These are phyloP conservation scores for Heterobasidion occidentale DNA, from an alignment of 1,284 basidiomycete genomes.

Conservation along the genomic window DNA sequence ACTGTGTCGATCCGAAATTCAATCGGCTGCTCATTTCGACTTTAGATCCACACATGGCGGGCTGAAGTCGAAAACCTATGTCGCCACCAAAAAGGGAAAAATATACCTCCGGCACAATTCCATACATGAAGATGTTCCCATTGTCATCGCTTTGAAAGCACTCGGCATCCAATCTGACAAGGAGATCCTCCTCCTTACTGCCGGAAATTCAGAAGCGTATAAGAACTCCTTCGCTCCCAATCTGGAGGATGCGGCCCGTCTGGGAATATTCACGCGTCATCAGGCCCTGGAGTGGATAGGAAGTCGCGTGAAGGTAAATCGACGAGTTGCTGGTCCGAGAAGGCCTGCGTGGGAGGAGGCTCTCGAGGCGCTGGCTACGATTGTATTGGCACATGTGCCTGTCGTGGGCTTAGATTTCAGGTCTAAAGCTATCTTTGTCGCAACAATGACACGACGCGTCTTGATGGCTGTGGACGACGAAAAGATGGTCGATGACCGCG, in stretches of 20 bases:
- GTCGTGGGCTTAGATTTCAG: constrained; percentile 89
- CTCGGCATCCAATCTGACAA: constrained; percentile 97
- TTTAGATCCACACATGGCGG: constrained; percentile 90
- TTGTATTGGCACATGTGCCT: constrained; percentile 95
- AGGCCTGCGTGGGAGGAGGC: constrained; percentile 92
- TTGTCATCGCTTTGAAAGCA: constrained; percentile 94
- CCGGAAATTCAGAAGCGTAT: constrained; percentile 89
- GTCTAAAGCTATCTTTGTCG: constrained; percentile 95
- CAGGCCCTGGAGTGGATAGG: constrained; percentile 98
- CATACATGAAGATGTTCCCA: constrained; percentile 95
- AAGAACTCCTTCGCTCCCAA: constrained; percentile 87
- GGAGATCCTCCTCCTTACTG: constrained; percentile 93
- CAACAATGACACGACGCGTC: constrained; percentile 95
- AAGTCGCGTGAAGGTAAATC: constrained; percentile 83
- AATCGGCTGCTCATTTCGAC: constrained; percentile 1
- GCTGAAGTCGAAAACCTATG: constrained; percentile 98
- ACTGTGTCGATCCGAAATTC: background rate
- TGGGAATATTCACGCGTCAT: constrained; percentile 87
- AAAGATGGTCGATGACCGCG: constrained; percentile 96
- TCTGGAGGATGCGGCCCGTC: constrained; percentile 88
- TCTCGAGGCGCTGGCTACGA: constrained; percentile 91
- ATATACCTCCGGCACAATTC: constrained; percentile 99
- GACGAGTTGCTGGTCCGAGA: constrained; percentile 71
- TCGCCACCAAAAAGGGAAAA: constrained; percentile 88
- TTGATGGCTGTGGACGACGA: constrained; percentile 96